A percentile compares a stretch with the other conserved stretches of the same genome.
phyloP scores from a whole-genome alignment of 305 asterid genomes.

The Withania somnifera region DNA sequence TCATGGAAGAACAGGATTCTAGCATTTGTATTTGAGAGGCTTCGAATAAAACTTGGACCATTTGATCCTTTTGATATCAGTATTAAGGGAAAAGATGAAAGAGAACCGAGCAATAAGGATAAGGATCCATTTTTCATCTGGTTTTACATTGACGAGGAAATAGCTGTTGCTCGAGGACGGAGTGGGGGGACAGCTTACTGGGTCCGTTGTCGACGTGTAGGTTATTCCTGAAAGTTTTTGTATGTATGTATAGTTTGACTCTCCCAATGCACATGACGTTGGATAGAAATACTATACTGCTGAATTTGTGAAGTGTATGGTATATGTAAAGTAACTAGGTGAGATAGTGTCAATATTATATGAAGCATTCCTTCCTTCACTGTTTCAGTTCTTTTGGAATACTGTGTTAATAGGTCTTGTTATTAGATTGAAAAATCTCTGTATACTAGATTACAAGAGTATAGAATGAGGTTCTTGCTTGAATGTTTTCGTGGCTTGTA shows the following conservation, averaged over 20 bases:
- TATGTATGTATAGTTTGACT: background rate
- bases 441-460: background rate
- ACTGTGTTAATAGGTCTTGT: background rate
- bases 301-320: no score
- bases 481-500: background rate
- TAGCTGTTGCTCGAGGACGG: conserved; percentile 84
- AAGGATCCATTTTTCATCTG: conserved; percentile 75
- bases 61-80: conserved; percentile 53
- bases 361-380: no score
- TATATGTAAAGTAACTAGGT: no score
- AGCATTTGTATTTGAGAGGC: conserved; percentile 59
- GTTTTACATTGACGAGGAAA: conserved; percentile 86
- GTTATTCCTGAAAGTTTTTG: conserved; percentile 5
- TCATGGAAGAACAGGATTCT: conserved; percentile 82
- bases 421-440: background rate
- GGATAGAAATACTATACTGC: background rate
- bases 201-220: conserved; percentile 58
- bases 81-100: conserved; percentile 56
- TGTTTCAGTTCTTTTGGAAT: no score
- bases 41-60: conserved; percentile 71
- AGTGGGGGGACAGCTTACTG: conserved; percentile 97
- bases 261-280: background rate
- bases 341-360: no score
- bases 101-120: conserved; percentile 59
- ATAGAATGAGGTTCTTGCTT: background rate